A percentile compares a stretch with the other conserved stretches of the same genome.
Conservation (phyloP, 257 asterid species). For the Solanum sparsipilum region DNA sequence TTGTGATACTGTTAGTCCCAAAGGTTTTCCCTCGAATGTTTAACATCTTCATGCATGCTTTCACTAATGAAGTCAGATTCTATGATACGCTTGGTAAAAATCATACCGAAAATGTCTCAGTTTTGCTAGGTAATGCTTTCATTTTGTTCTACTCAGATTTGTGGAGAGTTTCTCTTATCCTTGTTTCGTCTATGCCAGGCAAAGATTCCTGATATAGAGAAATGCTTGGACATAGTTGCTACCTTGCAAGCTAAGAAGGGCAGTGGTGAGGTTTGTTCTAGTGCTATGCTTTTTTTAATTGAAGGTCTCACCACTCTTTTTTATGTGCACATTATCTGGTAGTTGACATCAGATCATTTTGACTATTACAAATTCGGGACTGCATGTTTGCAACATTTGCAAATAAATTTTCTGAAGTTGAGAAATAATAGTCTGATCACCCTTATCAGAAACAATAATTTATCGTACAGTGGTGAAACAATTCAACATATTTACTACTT, state of each 20-base stretch:
- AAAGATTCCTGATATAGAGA: conserved; percentile 88
- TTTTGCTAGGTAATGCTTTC: not conserved
- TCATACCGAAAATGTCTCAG: not conserved
- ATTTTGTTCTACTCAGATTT: not conserved
- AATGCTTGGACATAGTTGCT: conserved; percentile 74
- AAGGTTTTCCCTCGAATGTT: not conserved
- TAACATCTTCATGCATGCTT: not conserved
- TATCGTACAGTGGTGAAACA: not conserved
- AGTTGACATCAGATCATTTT: not conserved
- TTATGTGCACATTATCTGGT: not conserved
- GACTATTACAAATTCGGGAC: not conserved
- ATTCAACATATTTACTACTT: not conserved
- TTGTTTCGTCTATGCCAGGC: conserved; percentile 35
- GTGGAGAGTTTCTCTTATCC: not conserved
- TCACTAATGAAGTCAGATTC: not conserved
- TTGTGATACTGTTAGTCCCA: not conserved
- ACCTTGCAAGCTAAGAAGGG: conserved; percentile 75
- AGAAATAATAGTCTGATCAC: not conserved
- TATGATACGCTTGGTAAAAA: not conserved
- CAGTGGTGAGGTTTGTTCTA: conserved; percentile 77
- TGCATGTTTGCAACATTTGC: not conserved
- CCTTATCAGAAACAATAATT: not conserved
- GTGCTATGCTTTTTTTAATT: not conserved
- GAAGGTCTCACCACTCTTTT: not conserved
- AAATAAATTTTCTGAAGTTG: not conserved